These are phyloP conservation scores for Fusarium sulawesiense DNA, from an alignment of 2,329 filamentous ascomycete species.

Conservation along the genomic window DNA sequence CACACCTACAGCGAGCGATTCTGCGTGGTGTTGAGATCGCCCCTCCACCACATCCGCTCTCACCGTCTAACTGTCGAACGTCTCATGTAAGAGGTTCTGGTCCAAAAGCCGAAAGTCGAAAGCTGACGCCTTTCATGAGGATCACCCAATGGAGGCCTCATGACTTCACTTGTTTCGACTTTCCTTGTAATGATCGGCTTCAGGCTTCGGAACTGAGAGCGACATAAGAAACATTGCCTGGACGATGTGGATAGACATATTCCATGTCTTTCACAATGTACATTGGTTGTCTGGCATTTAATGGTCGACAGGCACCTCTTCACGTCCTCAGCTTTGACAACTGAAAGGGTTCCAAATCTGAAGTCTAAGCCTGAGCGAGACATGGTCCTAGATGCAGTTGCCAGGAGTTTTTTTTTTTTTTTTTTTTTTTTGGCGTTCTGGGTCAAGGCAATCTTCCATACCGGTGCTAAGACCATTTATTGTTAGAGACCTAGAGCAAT, in stretches of 20 bases:
- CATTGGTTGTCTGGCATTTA: background rate
- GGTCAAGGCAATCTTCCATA: background rate
- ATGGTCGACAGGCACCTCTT: background rate
- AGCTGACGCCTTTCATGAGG: background rate
- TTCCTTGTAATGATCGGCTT: background rate
- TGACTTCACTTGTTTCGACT: background rate
- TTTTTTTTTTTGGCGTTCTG: background rate
- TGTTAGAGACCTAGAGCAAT: slow-evolving; percentile 7
- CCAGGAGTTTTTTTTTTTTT: background rate
- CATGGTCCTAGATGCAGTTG: background rate
- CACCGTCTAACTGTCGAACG: slow-evolving; percentile 17
- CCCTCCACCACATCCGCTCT: slow-evolving; percentile 20
- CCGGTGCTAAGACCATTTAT: background rate
- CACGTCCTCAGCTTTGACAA: slow-evolving; percentile 2
- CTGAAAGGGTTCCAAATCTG: background rate
- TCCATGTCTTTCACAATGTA: background rate
- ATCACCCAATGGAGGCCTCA: slow-evolving; percentile 3
- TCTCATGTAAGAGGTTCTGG: slow-evolving; percentile 19
- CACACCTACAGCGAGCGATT: slow-evolving; percentile 21
- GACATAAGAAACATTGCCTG: background rate
- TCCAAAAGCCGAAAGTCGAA: slow-evolving; percentile 12
- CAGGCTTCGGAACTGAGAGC: background rate
- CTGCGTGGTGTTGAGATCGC: slow-evolving; percentile 22
- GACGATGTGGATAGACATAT: background rate
- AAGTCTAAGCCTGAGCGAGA: background rate